Conservation (phyloP, 2,329 filamentous ascomycete genomes). For the Daldinia sp. region DNA sequence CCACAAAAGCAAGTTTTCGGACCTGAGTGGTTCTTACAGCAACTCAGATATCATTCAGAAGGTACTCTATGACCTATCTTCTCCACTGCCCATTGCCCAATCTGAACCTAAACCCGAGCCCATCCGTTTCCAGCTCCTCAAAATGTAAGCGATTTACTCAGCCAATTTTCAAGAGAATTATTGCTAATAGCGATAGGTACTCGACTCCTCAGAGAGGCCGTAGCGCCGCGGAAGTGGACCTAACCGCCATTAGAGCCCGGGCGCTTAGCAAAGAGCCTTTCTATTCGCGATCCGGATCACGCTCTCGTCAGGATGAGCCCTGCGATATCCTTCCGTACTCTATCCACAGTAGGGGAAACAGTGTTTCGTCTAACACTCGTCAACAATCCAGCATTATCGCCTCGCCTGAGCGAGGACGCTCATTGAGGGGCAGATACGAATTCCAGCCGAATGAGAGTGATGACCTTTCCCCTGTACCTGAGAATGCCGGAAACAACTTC, state of each 20-base stretch:
- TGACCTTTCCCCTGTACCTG: slow-evolving; percentile 22
- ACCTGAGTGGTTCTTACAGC: not conserved
- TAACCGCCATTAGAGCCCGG: not conserved
- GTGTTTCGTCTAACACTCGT: not conserved
- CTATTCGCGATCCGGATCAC: slow-evolving; percentile 8
- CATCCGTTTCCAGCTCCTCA: not conserved
- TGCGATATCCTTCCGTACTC: not conserved
- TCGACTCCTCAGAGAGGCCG: not conserved
- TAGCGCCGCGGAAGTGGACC: not conserved
- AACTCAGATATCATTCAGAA: not conserved
- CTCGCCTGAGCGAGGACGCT: slow-evolving; percentile 22
- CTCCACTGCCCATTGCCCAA: not conserved
- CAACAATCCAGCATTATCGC: not conserved
- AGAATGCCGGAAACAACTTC: slow-evolving; percentile 11
- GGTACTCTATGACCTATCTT: not conserved
- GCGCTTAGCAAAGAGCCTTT: not conserved
- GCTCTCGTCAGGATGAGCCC: not conserved
- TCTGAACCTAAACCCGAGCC: not conserved
- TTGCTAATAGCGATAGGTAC: slow-evolving; percentile 23
- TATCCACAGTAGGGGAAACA: slow-evolving; percentile 3
- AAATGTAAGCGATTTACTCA: slow-evolving; percentile 34
- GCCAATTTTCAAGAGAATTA: too few relatives aligned
- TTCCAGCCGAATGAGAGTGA: slow-evolving; percentile 12
- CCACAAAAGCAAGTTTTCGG: not conserved
- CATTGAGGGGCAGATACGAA: slow-evolving; percentile 4